These are phyloP conservation scores for Tephrocybe sp. DNA, from an alignment of 768 basidiomycete genomes.

Conservation along the genomic window DNA sequence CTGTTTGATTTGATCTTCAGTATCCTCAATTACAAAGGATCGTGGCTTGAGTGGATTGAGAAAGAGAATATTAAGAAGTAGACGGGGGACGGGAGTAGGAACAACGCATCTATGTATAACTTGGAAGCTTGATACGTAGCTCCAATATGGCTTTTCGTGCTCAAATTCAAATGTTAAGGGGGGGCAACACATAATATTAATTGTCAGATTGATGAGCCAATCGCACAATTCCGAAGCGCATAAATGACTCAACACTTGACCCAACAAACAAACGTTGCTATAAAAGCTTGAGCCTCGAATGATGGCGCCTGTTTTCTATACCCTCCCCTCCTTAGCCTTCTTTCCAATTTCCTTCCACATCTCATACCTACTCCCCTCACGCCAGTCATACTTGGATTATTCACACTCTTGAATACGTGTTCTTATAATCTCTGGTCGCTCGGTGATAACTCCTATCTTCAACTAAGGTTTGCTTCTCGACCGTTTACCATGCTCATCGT, in stretches of 20 bases:
- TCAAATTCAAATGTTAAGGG: too few relatives aligned
- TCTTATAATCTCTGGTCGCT: too few relatives aligned
- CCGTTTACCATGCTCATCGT: too few relatives aligned
- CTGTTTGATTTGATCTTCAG: slow-evolving; percentile 29
- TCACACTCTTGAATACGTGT: too few relatives aligned
- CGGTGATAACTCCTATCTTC: too few relatives aligned
- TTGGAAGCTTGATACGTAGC: background rate
- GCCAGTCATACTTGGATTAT: too few relatives aligned
- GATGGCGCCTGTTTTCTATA: slow-evolving; percentile 6
- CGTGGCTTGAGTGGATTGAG: slow-evolving; percentile 85
- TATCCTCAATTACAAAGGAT: slow-evolving; percentile 78
- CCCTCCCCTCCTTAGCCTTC: background rate
- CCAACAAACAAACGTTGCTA: slow-evolving; percentile 20
- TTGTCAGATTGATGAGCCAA: slow-evolving; percentile 34
- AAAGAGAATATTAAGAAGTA: slow-evolving; percentile 39
- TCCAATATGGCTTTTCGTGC: too few relatives aligned
- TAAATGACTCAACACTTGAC: slow-evolving; percentile 43
- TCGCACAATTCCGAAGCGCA: slow-evolving; percentile 47
- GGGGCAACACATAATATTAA: too few relatives aligned
- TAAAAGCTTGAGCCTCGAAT: slow-evolving; percentile 22
- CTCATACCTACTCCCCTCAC: too few relatives aligned
- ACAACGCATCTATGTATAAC: too few relatives aligned
- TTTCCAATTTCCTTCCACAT: background rate
- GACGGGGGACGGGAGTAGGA: background rate
- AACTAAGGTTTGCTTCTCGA: too few relatives aligned